A percentile compares a stretch with the other conserved stretches of the same genome.
Conservation (phyloP, 2,329 filamentous ascomycete species). For the Trematosphaeria pertusa region DNA sequence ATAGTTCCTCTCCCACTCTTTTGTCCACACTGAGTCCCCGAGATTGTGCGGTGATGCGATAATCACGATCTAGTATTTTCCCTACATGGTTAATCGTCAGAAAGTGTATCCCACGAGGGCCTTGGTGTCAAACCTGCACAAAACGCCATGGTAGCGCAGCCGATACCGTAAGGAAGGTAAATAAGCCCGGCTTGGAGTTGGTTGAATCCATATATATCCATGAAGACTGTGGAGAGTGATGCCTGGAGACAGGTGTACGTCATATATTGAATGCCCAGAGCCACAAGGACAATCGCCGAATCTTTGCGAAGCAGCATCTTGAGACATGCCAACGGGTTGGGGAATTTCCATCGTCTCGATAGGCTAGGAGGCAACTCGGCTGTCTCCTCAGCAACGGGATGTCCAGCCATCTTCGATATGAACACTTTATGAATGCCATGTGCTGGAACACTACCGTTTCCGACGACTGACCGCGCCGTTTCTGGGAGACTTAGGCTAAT, state of each 20-base stretch:
- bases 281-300: neutral
- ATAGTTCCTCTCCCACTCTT: neutral
- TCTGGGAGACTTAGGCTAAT: constrained; percentile 41
- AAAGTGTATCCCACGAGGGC: neutral
- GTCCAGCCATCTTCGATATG: too few species aligned
- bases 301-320: neutral
- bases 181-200: neutral
- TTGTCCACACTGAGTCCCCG: neutral
- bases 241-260: neutral
- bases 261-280: neutral
- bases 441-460: constrained; percentile 12
- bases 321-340: neutral
- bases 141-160: neutral
- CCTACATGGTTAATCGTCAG: too few species aligned
- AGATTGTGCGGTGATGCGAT: neutral
- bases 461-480: constrained; percentile 29
- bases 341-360: too few species aligned
- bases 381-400: too few species aligned
- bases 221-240: neutral
- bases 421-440: too few species aligned
- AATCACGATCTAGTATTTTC: neutral
- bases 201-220: neutral
- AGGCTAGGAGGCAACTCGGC: too few species aligned
- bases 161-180: neutral
- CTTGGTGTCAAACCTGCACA: neutral